Percentiles rank a stretch among this genome's conserved stretches.
These are phyloP conservation scores for Aaosphaeria arxii DNA, from an alignment of 2,329 filamentous ascomycete species.

Conservation along the genomic window DNA sequence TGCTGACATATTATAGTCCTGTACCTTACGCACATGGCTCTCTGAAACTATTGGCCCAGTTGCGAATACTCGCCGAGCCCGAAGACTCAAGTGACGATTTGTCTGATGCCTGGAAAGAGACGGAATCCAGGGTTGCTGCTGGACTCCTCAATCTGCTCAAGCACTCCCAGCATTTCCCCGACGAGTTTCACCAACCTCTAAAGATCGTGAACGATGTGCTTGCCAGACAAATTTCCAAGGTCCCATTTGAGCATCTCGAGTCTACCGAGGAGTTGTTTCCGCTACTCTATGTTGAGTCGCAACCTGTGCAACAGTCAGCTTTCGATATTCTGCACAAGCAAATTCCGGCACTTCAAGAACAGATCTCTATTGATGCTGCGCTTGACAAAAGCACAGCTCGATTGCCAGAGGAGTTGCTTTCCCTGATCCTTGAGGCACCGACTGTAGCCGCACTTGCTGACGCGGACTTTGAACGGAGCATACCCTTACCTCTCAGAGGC, in stretches of 20 bases:
- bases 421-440: conserved; percentile 76
- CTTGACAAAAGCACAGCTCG: conserved; percentile 69
- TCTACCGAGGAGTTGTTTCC: conserved; percentile 70
- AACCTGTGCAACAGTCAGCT: conserved; percentile 73
- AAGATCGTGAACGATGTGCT: conserved; percentile 74
- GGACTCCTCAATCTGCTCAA: conserved; percentile 65
- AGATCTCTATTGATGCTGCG: conserved; percentile 74
- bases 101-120: conserved; percentile 66
- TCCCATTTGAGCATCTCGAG: conserved; percentile 60
- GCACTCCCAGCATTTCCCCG: conserved; percentile 47
- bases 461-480: conserved; percentile 60
- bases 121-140: conserved; percentile 53
- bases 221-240: conserved; percentile 63
- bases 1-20: conserved; percentile 11
- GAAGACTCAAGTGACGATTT: conserved; percentile 83
- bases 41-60: conserved; percentile 63
- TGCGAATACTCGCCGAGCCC: conserved; percentile 55
- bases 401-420: conserved; percentile 81
- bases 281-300: conserved; percentile 71
- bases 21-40: conserved; percentile 66
- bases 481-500: conserved; percentile 68
- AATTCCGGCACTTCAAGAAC: conserved; percentile 75
- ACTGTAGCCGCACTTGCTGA: conserved; percentile 66
- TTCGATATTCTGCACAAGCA: conserved; percentile 77
- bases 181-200: conserved; percentile 61